Percentiles rank a stretch among this genome's conserved stretches.
phyloP scores from a whole-genome alignment of 2,329 filamentous ascomycete species.

The Verticillium nubilum region DNA sequence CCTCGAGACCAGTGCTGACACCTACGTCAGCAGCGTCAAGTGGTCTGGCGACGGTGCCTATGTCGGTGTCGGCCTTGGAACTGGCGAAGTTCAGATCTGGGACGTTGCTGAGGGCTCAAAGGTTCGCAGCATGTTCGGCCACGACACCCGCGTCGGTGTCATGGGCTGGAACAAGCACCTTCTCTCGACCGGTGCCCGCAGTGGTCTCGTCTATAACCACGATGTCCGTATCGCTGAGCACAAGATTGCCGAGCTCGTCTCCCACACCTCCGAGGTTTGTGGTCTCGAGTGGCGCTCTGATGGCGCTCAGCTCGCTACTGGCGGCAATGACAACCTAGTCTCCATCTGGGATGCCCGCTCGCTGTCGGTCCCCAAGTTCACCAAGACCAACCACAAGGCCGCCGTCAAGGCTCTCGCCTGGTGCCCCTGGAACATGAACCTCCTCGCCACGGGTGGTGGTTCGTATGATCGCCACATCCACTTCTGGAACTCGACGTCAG shows the following conservation, averaged over 20 bases:
- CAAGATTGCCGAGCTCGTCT: constrained; percentile 95
- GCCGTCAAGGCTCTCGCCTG: constrained; percentile 97
- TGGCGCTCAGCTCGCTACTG: constrained; percentile 92
- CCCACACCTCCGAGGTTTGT: constrained; percentile 96
- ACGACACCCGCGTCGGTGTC: constrained; percentile 92
- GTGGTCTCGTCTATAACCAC: constrained; percentile 95
- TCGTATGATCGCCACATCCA: constrained; percentile 98
- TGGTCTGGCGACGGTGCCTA: constrained; percentile 98
- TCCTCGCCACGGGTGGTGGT: constrained; percentile 91
- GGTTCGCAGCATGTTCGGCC: constrained; percentile 97
- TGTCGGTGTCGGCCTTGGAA: constrained; percentile 88
- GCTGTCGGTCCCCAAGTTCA: constrained; percentile 91
- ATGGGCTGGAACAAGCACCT: constrained; percentile 99
- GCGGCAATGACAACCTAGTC: constrained; percentile 97
- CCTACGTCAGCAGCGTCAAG: constrained; percentile 96
- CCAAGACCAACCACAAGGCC: constrained; percentile 99
- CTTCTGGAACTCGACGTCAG: constrained; percentile 99
- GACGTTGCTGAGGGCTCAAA: constrained; percentile 92
- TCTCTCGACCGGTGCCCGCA: constrained; percentile 89
- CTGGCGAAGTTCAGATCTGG: constrained; percentile 98
- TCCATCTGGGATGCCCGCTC: constrained; percentile 98
- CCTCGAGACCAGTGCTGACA: constrained; percentile 81
- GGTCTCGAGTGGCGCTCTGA: constrained; percentile 97
- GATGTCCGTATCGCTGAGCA: constrained; percentile 96
- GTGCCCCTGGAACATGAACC: constrained; percentile 98